Evolutionary conservation across 2,329 filamentous ascomycete species (phyloP), one percentile per base, ranked within the genome.

Genomic region (Fusarium neocosmosporiellum): DNA sequence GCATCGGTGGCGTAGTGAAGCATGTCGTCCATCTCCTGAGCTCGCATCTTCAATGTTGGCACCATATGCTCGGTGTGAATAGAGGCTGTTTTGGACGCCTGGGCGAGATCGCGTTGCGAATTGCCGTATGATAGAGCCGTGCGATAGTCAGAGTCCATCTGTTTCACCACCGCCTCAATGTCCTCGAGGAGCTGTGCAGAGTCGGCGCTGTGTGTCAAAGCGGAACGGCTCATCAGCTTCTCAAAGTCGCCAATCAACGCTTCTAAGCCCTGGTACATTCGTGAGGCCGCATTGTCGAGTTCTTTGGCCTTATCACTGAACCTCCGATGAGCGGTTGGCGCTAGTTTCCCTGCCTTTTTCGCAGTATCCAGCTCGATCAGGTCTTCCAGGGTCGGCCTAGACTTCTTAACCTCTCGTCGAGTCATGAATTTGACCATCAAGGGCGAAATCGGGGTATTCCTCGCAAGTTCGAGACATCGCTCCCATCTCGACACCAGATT

Each of bases 81-180:
- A 7, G 87, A 88, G 8, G 90, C 90, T 39, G 88, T 89, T 77
- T 90, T 91, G 22, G 90, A 92, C 9, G 88, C 89, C 75, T 91
- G 89, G 1, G 87, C 84, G 18, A 91, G 78, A 71, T 90, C 90
- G 39, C 86, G 84, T 74, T 91, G 85, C 43, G 91, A 91, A 71
- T 90, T 89, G 1, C 90, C 85, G 71, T 95, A 91, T 7, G 88
- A 87, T 50, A 94, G 85, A 13, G 94, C 90, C 73, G 94, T 92
- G 74, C 95, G 92, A 78, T 94, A 94, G 81, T 98, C 96, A 7
- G 92, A 93, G 55, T 92, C 91, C 58, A 99, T 93, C 82, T 98
- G 98, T 77, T 91, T 94, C 59, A 92, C 91, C 63, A 98, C 87
- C 0, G 94, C 92, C 79, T 96, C 92, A 48, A 98, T 94, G 80